A percentile compares a stretch with the other conserved stretches of the same genome.
phyloP scores from a whole-genome alignment of 805 yeast genomes.

The Pichia pseudocactophila region DNA sequence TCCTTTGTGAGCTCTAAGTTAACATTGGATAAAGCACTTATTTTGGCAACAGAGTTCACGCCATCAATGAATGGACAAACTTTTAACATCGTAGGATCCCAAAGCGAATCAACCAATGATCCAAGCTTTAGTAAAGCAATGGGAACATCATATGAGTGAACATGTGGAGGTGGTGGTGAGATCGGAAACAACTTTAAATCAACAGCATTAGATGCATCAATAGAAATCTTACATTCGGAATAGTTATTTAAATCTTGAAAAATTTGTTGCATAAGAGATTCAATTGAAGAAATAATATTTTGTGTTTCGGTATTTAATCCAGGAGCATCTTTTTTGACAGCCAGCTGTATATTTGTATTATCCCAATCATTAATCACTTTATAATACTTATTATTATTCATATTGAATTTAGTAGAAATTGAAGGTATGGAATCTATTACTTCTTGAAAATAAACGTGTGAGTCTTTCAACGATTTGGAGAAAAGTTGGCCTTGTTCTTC shows the following conservation, averaged over 20 bases:
- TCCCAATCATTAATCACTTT: constrained; percentile 25
- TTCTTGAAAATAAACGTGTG: constrained; percentile 33
- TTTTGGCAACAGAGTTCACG: constrained; percentile 67
- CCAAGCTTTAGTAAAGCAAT: constrained; percentile 73
- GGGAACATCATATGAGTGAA: constrained; percentile 83
- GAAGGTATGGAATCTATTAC: background rate
- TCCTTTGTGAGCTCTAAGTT: constrained; percentile 71
- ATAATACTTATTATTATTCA: constrained; percentile 20
- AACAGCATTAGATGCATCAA: constrained; percentile 80
- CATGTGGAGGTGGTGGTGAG: constrained; percentile 68
- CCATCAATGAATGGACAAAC: constrained; percentile 85
- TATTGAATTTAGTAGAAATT: constrained; percentile 3
- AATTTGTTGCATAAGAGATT: constrained; percentile 78
- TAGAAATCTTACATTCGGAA: constrained; percentile 91
- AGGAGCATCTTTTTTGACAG: constrained; percentile 16
- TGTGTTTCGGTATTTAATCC: constrained; percentile 18
- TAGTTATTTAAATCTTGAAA: constrained; percentile 90
- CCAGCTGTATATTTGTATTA: constrained; percentile 19
- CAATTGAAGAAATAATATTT: constrained; percentile 41
- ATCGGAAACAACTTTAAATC: constrained; percentile 92
- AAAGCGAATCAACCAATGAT: constrained; percentile 72
- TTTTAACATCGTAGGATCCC: constrained; percentile 96
- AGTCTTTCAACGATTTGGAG: constrained; percentile 43
- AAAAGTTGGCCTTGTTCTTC: constrained; percentile 82
- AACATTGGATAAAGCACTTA: constrained; percentile 72